Conservation (phyloP, 371 early-diverging fungal species). For the Batrachochytrium dendrobatidis region DNA sequence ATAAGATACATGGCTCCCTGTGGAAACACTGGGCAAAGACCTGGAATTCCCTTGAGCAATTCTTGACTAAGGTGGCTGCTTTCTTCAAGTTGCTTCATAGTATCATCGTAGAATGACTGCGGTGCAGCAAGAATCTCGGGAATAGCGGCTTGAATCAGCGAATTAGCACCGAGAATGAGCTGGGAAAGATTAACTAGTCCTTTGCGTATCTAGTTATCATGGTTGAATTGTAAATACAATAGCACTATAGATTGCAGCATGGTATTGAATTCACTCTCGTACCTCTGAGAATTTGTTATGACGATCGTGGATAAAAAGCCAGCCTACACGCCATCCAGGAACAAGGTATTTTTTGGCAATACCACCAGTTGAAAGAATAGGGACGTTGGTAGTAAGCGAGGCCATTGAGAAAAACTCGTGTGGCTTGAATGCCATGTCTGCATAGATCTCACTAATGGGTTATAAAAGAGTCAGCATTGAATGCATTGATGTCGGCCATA, state of each 20-base stretch:
- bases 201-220: conserved; percentile 43
- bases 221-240: neutral
- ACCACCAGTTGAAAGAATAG: conserved; percentile 78
- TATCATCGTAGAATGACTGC: conserved; percentile 57
- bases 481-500: too few species aligned
- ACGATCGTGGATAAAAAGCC: conserved; percentile 78
- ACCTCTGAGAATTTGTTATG: conserved; percentile 45
- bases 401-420: conserved; percentile 46
- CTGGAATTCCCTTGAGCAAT: conserved; percentile 58
- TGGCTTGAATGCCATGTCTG: conserved; percentile 75
- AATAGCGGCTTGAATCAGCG: conserved; percentile 55
- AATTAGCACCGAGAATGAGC: conserved; percentile 77
- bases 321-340: conserved; percentile 83
- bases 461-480: too few species aligned
- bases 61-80: conserved; percentile 60
- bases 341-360: conserved; percentile 86
- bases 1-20: conserved; percentile 95
- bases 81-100: conserved; percentile 60
- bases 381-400: conserved; percentile 66
- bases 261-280: neutral
- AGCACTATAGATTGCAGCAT: neutral
- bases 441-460: conserved; percentile 68
- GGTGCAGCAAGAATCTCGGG: conserved; percentile 75
- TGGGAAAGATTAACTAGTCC: conserved; percentile 66
- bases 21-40: conserved; percentile 67